Conservation (phyloP, 768 basidiomycete genomes). For the Lentinula boryana region DNA sequence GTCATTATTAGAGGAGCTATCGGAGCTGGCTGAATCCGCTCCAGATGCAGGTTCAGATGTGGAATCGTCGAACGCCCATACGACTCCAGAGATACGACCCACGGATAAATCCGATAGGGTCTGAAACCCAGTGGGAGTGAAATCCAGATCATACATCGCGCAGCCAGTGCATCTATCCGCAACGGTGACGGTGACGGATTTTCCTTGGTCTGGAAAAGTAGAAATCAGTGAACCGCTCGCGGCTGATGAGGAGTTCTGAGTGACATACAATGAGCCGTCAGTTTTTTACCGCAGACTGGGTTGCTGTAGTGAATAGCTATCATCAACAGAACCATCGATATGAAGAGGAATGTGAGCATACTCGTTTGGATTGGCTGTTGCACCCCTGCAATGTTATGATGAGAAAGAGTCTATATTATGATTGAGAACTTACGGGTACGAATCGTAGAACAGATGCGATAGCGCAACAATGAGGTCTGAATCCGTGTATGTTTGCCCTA, state of each 20-base stretch:
- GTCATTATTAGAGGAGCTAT: not conserved
- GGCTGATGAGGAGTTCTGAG: not conserved
- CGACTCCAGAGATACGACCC: conserved; percentile 30
- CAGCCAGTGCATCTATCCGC: conserved; percentile 43
- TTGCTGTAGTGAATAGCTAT: conserved; percentile 20
- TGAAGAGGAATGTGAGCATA: not conserved
- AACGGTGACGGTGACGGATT: conserved; percentile 25
- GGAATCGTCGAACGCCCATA: conserved; percentile 22
- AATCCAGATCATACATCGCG: conserved; percentile 28
- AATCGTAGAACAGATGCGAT: conserved; percentile 30
- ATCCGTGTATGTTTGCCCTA: conserved; percentile 23
- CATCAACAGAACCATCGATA: not conserved
- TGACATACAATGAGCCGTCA: conserved; percentile 30
- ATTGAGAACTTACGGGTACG: conserved; percentile 26
- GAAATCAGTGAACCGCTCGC: not conserved
- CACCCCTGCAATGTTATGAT: not conserved
- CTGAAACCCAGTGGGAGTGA: conserved; percentile 32
- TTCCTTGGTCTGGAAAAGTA: conserved; percentile 27
- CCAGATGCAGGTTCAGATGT: too few relatives aligned
- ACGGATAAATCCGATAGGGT: conserved; percentile 20
- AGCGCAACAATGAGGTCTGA: conserved; percentile 32
- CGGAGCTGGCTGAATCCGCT: not conserved
- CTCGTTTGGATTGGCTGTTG: conserved; percentile 3
- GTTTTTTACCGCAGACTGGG: conserved; percentile 38
- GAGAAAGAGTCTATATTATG: not conserved